Evolutionary conservation across 306 rosid genomes (phyloP).

Genomic region (Ormosia semicastrata): DNA sequence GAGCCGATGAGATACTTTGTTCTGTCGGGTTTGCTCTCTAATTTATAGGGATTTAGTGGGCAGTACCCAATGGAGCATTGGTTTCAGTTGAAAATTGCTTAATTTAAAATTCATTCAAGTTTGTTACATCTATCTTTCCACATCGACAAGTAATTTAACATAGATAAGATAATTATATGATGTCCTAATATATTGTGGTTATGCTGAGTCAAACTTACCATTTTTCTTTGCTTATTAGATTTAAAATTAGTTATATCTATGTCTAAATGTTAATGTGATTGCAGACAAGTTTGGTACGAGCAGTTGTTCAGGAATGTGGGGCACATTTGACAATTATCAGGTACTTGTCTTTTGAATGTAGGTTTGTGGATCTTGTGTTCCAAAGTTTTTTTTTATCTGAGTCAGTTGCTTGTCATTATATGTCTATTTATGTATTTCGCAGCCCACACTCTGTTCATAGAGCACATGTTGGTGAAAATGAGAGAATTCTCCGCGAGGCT

Average conservation of each 20-base stretch:
- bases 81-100: background rate
- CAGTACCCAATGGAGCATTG: background rate
- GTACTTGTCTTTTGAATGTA: slow-evolving; percentile 33
- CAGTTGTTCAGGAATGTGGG: slow-evolving; percentile 76
- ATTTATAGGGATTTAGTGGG: background rate
- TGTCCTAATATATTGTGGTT: background rate
- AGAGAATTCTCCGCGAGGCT: no score
- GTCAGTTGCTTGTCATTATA: no score
- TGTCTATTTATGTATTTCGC: no score
- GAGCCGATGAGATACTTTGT: background rate
- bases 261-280: background rate
- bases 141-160: background rate
- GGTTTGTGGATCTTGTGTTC: no score
- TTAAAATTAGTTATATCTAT: background rate
- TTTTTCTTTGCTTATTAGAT: slow-evolving; percentile 3
- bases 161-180: background rate
- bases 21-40: background rate
- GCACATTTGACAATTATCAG: slow-evolving; percentile 76
- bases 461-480: no score
- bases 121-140: background rate
- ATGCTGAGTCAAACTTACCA: background rate
- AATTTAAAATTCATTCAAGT: background rate
- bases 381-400: no score
- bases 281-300: slow-evolving; percentile 91
- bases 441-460: no score